Evolutionary conservation across 805 yeast species (phyloP), one percentile per base, ranked within the genome.

Genomic region (Debaryomyces prosopidis): DNA sequence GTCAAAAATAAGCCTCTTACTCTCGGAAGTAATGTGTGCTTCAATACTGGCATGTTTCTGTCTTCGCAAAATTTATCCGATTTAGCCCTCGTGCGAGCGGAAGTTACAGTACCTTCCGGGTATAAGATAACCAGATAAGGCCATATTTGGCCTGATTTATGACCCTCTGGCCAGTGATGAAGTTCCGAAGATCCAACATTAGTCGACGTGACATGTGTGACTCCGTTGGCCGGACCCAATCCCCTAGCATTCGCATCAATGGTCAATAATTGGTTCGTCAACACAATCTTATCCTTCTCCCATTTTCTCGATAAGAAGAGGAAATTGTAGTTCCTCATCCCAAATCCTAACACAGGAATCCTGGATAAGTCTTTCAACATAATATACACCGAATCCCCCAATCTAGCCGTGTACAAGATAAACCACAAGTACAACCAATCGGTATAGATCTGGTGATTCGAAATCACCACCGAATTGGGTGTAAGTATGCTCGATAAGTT

Each of bases 361-460:
- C 71, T 73, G 40, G 91, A 71, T 16, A 96, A 81, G 49, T 84
- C 87, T 64, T 92, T 92, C 63, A 91, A 72, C 48, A 89, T 78
- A 47, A 92, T 89, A 54, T 76, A 81, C 8, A 91, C 73, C 39
- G 79, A 74, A 32, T 85, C 86, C 7, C 84, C 80, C 36, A 84
- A 63, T n/a, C 75, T 63, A 10, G 89, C 79, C 5, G 90, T 76
- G 61, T 88, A 86, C 0, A 87, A 72, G 16, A 87, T 48, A 81
- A 88, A 92, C 99, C 99, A 92, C 44, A 89, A 54, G 55, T 80
- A 90, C 9, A 87, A 75, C 99, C 99, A 92, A 62, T 92, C 99
- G 3, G 92, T 82, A 62, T 92, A 92, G 18, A 92, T 85, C 67
- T 91, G 97, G 65, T 92, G 98, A 60, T 92, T 92, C n/a, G 94